Conservation (phyloP, 1,139 yeast genomes). For the Protomyces inouyei region DNA sequence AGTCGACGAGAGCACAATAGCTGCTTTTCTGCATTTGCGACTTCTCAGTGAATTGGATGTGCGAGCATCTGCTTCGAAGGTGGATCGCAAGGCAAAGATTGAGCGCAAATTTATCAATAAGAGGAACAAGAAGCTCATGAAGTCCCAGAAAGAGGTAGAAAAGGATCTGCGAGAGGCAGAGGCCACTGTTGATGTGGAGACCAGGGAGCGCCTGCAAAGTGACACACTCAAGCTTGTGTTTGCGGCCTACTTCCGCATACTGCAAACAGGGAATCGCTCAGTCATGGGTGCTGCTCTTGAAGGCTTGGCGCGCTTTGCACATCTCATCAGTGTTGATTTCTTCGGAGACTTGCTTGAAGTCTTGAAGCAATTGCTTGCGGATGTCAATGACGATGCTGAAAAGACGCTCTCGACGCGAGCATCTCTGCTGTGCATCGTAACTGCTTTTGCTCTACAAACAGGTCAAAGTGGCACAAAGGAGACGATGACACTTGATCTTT, state of each 20-base stretch:
- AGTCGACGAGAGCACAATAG: slow-evolving; percentile 78
- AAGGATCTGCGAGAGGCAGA: slow-evolving; percentile 86
- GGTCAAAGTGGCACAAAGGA: slow-evolving; percentile 54
- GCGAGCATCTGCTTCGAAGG: slow-evolving; percentile 56
- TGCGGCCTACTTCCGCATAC: slow-evolving; percentile 68
- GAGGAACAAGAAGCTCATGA: slow-evolving; percentile 71
- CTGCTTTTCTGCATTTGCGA: slow-evolving; percentile 65
- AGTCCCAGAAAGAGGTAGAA: slow-evolving; percentile 80
- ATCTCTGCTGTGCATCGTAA: slow-evolving; percentile 72
- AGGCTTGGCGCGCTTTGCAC: slow-evolving; percentile 85
- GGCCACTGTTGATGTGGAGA: slow-evolving; percentile 77
- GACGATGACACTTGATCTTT: slow-evolving; percentile 40
- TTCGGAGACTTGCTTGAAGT: slow-evolving; percentile 90
- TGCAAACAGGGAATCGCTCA: slow-evolving; percentile 59
- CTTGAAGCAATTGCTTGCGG: slow-evolving; percentile 60
- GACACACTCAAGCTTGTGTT: slow-evolving; percentile 71
- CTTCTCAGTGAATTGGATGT: slow-evolving; percentile 64
- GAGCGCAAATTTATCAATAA: slow-evolving; percentile 84
- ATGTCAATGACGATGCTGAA: slow-evolving; percentile 35
- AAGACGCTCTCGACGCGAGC: slow-evolving; percentile 50
- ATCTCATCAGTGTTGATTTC: slow-evolving; percentile 84
- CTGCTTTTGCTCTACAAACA: slow-evolving; percentile 80
- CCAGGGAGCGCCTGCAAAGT: slow-evolving; percentile 78
- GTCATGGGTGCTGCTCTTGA: slow-evolving; percentile 84
- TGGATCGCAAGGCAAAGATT: slow-evolving; percentile 52